phyloP scores from a whole-genome alignment of 106 monocot genomes.

The Amphibolis antarctica region DNA sequence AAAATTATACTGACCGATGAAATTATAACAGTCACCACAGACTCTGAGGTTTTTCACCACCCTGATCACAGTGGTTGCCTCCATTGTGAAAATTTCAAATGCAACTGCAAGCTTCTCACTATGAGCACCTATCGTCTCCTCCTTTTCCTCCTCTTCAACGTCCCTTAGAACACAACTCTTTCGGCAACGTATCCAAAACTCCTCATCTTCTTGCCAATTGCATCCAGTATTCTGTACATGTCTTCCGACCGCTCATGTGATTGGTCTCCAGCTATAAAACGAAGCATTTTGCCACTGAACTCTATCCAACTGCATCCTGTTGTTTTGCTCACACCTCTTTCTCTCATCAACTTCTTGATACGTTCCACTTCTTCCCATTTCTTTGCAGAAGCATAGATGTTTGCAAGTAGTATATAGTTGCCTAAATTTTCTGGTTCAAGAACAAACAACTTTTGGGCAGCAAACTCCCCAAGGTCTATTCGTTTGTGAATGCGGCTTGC shows the following conservation, averaged over 20 bases:
- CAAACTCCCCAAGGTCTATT: slow-evolving; percentile 26
- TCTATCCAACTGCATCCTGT: slow-evolving; percentile 35
- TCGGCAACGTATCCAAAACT: slow-evolving; percentile 16
- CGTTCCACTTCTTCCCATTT: slow-evolving; percentile 28
- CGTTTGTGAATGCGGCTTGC: slow-evolving; percentile 19
- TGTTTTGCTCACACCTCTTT: slow-evolving; percentile 16
- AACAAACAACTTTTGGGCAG: slow-evolving; percentile 25
- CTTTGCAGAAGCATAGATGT: slow-evolving; percentile 24
- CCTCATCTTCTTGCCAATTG: slow-evolving; percentile 14
- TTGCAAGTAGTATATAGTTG: slow-evolving; percentile 27
- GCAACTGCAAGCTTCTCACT: slow-evolving; percentile 29
- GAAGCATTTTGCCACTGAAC: slow-evolving; percentile 9
- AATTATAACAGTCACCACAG: slow-evolving; percentile 28
- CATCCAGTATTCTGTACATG: slow-evolving; percentile 13
- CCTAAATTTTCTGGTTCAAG: slow-evolving; percentile 34
- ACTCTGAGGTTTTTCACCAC: slow-evolving; percentile 38
- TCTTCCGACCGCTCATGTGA: slow-evolving; percentile 6
- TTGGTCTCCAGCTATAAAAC: slow-evolving; percentile 24
- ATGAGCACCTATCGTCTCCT: slow-evolving; percentile 26
- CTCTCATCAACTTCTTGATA: slow-evolving; percentile 13
- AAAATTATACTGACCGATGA: too few relatives aligned
- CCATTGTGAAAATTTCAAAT: slow-evolving; percentile 15
- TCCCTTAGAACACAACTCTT: slow-evolving; percentile 22
- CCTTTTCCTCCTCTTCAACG: slow-evolving; percentile 34
- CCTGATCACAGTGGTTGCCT: slow-evolving; percentile 8